phyloP scores from a whole-genome alignment of 306 rosid genomes.

The Malus orientalis region DNA sequence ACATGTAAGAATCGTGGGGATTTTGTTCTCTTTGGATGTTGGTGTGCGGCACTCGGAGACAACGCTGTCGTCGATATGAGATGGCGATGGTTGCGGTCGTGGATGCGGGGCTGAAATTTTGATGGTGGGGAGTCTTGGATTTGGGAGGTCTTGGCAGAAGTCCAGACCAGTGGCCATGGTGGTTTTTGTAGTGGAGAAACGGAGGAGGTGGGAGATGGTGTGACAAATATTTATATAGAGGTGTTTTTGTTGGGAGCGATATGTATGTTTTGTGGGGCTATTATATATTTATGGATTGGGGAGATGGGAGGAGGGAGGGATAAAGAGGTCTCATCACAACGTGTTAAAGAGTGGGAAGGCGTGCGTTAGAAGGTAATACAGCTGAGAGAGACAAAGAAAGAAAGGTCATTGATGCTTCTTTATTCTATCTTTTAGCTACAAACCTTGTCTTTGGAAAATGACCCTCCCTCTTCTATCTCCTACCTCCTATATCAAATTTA shows the following conservation, averaged over 20 bases:
- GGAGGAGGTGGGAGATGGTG: neutral
- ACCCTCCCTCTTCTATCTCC: neutral
- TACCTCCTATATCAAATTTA: neutral
- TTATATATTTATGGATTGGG: neutral
- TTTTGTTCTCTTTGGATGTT: conserved; percentile 28
- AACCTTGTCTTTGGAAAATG: conserved; percentile 1
- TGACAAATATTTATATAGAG: neutral
- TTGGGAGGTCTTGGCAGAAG: conserved; percentile 29
- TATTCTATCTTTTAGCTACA: conserved; percentile 12
- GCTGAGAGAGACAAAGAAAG: conserved; percentile 7
- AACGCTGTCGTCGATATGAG: neutral
- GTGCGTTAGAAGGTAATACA: conserved; percentile 29
- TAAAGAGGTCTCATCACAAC: neutral
- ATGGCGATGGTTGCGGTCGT: neutral
- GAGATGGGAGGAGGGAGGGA: neutral
- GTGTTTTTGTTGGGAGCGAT: neutral
- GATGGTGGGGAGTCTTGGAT: conserved; percentile 15
- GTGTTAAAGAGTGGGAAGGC: conserved; percentile 27
- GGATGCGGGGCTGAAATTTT: conserved; percentile 11
- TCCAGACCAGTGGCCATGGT: conserved; percentile 44
- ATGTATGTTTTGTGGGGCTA: neutral
- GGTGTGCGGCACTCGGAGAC: conserved; percentile 33
- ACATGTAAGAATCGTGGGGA: conserved; percentile 24
- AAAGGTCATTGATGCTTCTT: conserved; percentile 21
- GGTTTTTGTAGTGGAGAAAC: neutral